phyloP scores from a whole-genome alignment of 2,329 filamentous ascomycete species.

The Talaromyces funiculosus region DNA sequence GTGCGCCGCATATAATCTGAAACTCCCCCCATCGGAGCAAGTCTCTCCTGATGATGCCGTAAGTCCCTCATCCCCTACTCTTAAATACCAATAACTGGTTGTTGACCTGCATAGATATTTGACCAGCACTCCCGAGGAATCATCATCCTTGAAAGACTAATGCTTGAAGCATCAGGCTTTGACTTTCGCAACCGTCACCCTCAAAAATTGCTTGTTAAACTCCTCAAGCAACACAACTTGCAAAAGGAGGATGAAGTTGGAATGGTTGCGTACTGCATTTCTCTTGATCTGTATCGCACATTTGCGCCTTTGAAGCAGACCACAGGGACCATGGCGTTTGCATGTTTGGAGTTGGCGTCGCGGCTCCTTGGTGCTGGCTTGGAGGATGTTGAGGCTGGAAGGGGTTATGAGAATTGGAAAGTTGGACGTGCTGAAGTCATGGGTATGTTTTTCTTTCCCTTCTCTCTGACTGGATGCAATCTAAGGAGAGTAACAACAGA shows the following conservation, averaged over 20 bases:
- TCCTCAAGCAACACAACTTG: constrained; percentile 57
- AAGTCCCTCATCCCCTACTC: constrained; percentile 23
- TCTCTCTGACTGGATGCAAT: not conserved
- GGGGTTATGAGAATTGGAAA: constrained; percentile 47
- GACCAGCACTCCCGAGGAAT: constrained; percentile 73
- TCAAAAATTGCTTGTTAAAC: constrained; percentile 77
- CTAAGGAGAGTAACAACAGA: constrained; percentile 43
- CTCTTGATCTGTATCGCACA: constrained; percentile 85
- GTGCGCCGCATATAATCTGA: constrained; percentile 82
- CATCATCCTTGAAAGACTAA: constrained; percentile 83
- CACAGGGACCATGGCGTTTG: constrained; percentile 76
- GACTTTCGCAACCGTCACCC: constrained; percentile 89
- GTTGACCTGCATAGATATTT: constrained; percentile 55
- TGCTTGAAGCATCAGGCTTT: constrained; percentile 88
- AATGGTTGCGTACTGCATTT: constrained; percentile 70
- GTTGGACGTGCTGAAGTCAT: constrained; percentile 44
- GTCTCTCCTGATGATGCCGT: constrained; percentile 77
- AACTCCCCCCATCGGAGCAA: constrained; percentile 61
- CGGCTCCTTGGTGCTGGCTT: constrained; percentile 57
- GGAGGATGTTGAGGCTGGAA: constrained; percentile 44
- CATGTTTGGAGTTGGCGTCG: constrained; percentile 72
- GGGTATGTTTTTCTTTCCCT: constrained; percentile 30
- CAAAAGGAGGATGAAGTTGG: constrained; percentile 53
- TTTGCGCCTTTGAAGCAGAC: constrained; percentile 88
- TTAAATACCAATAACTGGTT: not conserved